Evolutionary conservation across 1,139 yeast species (phyloP), one percentile per base, ranked within the genome.

Genomic region (Scheffersomyces quercinus): DNA sequence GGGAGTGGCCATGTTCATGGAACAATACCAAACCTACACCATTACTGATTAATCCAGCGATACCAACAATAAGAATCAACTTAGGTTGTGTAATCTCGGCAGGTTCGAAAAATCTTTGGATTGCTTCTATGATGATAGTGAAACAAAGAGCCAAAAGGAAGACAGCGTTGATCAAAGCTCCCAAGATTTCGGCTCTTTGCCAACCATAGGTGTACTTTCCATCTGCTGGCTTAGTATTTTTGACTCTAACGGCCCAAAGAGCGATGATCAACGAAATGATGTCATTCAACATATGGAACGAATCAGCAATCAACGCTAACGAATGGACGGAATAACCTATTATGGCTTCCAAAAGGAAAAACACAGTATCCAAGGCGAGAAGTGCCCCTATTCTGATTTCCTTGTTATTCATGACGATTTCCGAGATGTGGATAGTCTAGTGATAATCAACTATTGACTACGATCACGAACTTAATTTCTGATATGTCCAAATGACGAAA

Each of bases 211-310:
- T 91, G 66, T 88, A 91, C 49, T 82, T 82, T 4, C 93, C 87
- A 63, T 89, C 95, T 1, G 96, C 95, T 15, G 86, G 83, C 58
- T 84, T 79, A 40, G 81, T 83, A 58, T 86, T 86, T 46, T 97
- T 90, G 20, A 90, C 96, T 51, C 81, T 79, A 24, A 93, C 98
- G 0, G 99, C 99, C 98, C 98, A 93, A 32, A 91, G 73, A 0
- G 99, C 99, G 43, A 93, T 93, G 20, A 91, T 55, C 38, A 93
- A 73, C 1, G 98, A 89, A 46, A 93, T 83, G 46, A 93, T 88
- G 67, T 93, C 99, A 67, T 93, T 93, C 52, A 93, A 75, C 98
- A 93, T 93, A 65, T 93, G 99, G 77, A 93, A 93, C 1, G 98
- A 86, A 62, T 95, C 99, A 2, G 98, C 98, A 49, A 91, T 83